Conservation (phyloP, 2,329 filamentous ascomycete genomes). For the Aureobasidium sp. region DNA sequence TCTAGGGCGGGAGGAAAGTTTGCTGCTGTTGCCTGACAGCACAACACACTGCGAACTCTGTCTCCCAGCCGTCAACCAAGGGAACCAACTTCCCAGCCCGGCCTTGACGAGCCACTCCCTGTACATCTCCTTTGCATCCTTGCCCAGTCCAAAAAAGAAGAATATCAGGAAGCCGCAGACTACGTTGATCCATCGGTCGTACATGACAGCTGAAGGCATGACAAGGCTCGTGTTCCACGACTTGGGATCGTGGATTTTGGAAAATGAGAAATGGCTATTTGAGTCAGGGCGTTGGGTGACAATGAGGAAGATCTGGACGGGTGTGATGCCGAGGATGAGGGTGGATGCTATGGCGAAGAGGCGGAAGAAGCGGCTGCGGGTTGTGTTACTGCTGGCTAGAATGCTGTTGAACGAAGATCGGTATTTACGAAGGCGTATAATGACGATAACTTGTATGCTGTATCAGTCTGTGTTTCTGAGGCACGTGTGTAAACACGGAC, state of each 20-base stretch:
- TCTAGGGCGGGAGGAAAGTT: not conserved
- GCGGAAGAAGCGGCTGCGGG: constrained; percentile 54
- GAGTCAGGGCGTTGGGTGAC: constrained; percentile 33
- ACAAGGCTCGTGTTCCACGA: constrained; percentile 45
- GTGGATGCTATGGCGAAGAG: constrained; percentile 51
- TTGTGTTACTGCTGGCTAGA: constrained; percentile 47
- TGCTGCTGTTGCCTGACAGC: not conserved
- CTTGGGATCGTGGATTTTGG: constrained; percentile 41
- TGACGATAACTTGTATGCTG: constrained; percentile 44
- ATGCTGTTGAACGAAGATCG: constrained; percentile 52
- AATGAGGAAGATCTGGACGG: constrained; percentile 47
- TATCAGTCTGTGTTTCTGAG: not conserved
- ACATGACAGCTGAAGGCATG: constrained; percentile 39
- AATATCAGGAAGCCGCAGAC: constrained; percentile 50
- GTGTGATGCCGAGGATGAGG: constrained; percentile 46
- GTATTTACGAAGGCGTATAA: constrained; percentile 55
- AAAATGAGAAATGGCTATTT: constrained; percentile 41
- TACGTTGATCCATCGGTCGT: constrained; percentile 54
- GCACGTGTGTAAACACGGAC: constrained; percentile 5
- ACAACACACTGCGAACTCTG: not conserved
- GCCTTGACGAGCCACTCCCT: constrained; percentile 5
- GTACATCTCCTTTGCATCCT: constrained; percentile 53
- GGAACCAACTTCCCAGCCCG: not conserved
- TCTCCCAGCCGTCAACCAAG: not conserved
- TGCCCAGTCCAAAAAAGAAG: constrained; percentile 34